These are phyloP conservation scores for Coemansia sp. DNA, from an alignment of 192 early-diverging fungal species.

Conservation along the genomic window DNA sequence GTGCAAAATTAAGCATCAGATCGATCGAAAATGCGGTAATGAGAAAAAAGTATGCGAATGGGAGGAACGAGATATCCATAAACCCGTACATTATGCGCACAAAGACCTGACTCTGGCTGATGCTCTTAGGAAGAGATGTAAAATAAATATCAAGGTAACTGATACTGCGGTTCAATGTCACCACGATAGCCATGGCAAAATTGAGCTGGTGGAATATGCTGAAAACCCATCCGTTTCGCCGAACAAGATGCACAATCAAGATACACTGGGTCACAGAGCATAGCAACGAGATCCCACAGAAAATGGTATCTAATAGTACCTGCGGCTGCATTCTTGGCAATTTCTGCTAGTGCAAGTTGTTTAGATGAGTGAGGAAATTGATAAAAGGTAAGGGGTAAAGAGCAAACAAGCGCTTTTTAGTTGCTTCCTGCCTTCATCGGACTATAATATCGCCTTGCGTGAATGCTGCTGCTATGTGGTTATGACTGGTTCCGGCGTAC, in stretches of 20 bases:
- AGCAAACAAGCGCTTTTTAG: no score
- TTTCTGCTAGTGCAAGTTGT: no score
- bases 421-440: no score
- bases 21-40: constrained; percentile 53
- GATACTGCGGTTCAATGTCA: constrained; percentile 45
- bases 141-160: constrained; percentile 54
- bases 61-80: constrained; percentile 50
- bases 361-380: no score
- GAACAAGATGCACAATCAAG: constrained; percentile 39
- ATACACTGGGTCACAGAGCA: constrained; percentile 44
- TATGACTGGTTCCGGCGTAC: no score
- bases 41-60: constrained; percentile 50
- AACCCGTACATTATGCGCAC: constrained; percentile 53
- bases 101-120: constrained; percentile 37
- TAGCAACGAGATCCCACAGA: constrained; percentile 42
- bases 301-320: constrained; percentile 42
- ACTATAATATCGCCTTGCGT: no score
- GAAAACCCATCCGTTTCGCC: constrained; percentile 47
- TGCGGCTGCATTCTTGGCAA: constrained; percentile 35
- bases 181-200: constrained; percentile 46
- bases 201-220: constrained; percentile 50
- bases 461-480: no score
- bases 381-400: no score
- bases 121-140: constrained; percentile 17
- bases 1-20: constrained; percentile 50